phyloP scores from a whole-genome alignment of 108 stramenopile genomes.

The Pseudonitzschia delicatissima region DNA sequence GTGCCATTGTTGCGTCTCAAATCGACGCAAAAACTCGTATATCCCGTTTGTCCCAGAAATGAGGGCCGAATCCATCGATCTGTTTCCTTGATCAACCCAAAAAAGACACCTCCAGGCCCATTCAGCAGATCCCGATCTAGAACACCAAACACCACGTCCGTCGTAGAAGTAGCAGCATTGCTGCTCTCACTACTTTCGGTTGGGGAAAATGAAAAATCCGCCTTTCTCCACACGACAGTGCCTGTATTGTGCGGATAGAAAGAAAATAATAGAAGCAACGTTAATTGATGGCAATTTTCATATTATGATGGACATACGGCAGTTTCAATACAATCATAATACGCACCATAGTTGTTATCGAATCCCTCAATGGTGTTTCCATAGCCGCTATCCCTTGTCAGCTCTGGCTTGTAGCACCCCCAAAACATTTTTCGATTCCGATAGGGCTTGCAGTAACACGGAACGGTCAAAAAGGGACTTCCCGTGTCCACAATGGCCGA shows the following conservation, averaged over 20 bases:
- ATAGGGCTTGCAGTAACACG: constrained; percentile 32
- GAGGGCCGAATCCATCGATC: constrained; percentile 58
- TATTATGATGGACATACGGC: no score
- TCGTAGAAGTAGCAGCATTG: constrained; percentile 4
- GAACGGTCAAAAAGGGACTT: constrained; percentile 51
- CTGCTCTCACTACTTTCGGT: background rate
- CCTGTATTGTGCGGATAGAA: no score
- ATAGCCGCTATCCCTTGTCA: constrained; percentile 33
- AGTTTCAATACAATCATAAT: no score
- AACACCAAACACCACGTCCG: constrained; percentile 57
- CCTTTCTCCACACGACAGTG: constrained; percentile 55
- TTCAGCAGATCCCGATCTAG: constrained; percentile 32
- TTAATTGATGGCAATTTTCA: no score
- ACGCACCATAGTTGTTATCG: constrained; percentile 50
- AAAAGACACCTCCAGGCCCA: constrained; percentile 62
- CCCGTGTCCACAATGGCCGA: constrained; percentile 60
- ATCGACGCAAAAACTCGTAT: constrained; percentile 45
- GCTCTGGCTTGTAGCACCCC: constrained; percentile 43
- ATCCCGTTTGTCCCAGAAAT: constrained; percentile 51
- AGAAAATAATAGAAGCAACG: no score
- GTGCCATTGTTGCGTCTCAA: constrained; percentile 12
- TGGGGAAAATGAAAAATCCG: constrained; percentile 39
- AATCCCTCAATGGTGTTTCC: constrained; percentile 49
- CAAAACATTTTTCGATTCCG: constrained; percentile 31
- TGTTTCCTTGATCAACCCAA: constrained; percentile 57